Evolutionary conservation across 257 asterid genomes (phyloP).

Genomic region (Leptodermis oblonga): DNA sequence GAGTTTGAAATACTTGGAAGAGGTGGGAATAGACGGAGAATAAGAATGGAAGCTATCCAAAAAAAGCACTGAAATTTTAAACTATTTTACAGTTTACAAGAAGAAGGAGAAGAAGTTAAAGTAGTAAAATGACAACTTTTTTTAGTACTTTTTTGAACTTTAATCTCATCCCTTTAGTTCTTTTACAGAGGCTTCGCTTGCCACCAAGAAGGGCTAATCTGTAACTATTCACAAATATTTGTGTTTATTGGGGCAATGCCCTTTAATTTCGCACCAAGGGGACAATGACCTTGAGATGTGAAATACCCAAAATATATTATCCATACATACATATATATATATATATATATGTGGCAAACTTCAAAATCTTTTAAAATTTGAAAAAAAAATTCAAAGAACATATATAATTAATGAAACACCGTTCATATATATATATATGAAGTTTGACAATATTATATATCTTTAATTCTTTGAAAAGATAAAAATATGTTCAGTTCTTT

Average conservation of each 20-base stretch:
- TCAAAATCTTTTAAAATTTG: too few relatives aligned
- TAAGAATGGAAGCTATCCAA: conserved; percentile 68
- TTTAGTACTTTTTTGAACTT: conserved; percentile 2
- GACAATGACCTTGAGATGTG: conserved; percentile 47
- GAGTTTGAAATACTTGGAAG: conserved; percentile 46
- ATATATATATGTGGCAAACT: too few relatives aligned
- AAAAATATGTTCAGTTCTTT: too few relatives aligned
- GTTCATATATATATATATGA: too few relatives aligned
- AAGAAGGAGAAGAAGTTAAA: neutral
- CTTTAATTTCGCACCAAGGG: conserved; percentile 28
- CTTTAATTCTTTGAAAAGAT: too few relatives aligned
- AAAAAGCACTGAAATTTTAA: conserved; percentile 54
- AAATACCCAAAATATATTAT: conserved; percentile 4
- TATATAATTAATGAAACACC: too few relatives aligned
- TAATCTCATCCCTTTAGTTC: neutral
- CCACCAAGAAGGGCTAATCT: neutral
- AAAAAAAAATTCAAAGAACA: too few relatives aligned
- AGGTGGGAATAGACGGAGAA: conserved; percentile 38
- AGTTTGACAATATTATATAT: too few relatives aligned
- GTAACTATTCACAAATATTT: conserved; percentile 8
- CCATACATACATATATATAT: too few relatives aligned
- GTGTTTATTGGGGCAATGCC: conserved; percentile 37
- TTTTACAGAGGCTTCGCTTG: too few relatives aligned
- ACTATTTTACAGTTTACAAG: neutral
- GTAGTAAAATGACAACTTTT: conserved; percentile 15